phyloP scores from a whole-genome alignment of 225 moss, liverwort and hornwort species.

The Pseudoscleropodium purum region DNA sequence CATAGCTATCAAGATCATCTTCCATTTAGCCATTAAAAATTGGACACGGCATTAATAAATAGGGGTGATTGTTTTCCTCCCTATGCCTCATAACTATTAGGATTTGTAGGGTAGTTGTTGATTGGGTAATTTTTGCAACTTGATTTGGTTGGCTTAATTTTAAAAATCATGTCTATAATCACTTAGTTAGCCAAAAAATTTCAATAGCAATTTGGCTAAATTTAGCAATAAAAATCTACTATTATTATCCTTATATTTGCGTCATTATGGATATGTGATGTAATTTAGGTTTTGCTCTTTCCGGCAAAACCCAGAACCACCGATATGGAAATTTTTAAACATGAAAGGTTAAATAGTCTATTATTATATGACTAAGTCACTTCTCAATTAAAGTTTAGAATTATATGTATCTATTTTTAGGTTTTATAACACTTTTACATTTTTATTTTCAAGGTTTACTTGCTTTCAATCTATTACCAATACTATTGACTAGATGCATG shows the following conservation, averaged over 20 bases:
- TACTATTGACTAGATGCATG: not conserved
- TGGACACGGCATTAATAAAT: too few relatives aligned
- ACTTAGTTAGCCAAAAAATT: not conserved
- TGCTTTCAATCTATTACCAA: not conserved
- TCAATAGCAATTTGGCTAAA: not conserved
- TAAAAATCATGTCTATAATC: not conserved
- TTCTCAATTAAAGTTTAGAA: not conserved
- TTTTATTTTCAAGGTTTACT: too few relatives aligned
- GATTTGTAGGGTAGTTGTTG: too few relatives aligned
- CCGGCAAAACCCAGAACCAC: accelerated
- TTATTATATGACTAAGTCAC: too few relatives aligned
- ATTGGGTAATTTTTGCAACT: too few relatives aligned
- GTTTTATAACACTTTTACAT: not conserved
- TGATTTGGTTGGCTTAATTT: too few relatives aligned
- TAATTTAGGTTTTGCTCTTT: not conserved
- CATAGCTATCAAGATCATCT: too few relatives aligned
- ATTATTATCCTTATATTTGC: not conserved
- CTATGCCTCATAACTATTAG: too few relatives aligned
- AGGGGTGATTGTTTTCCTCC: too few relatives aligned
- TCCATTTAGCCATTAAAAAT: too few relatives aligned
- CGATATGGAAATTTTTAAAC: accelerated
- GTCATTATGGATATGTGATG: not conserved
- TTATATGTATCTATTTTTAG: accelerated
- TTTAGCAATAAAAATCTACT: not conserved
- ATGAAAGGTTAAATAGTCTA: not conserved